Base-by-base conservation (phyloP, 1,284 basidiomycete genomes). In the Fomitopsis palustris region DNA sequence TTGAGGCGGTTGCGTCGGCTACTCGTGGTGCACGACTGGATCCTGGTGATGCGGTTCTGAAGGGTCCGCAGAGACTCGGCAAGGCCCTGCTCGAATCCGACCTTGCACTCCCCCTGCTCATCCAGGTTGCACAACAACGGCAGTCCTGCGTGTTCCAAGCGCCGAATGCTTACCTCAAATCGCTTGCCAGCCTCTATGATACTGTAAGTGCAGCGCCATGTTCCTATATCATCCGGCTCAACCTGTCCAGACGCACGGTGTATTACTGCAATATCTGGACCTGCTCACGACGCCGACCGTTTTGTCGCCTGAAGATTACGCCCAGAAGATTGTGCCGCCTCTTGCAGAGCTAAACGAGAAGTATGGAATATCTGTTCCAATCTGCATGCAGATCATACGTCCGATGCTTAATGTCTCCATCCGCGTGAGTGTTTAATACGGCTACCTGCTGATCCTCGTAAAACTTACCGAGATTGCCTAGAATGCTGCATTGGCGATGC, bases 331-430 rank as follows among this genome's bases (percentile, higher is more conserved):
- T 25, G 71, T 91, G 4, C 95, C 95, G 1, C 76, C 88, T 17
- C 77, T 97, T 7, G 77, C 77, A 1, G 87, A 91, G 45, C 80
- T 98, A 9, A 85, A 86, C 55, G 79, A 82, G 52, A 79, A 82
- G 45, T 96, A 90, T 72, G 90, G 87, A 2, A 84, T 98, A 53
- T 86, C 87, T 61, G 84, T 89, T 39, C 85, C 91, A 10, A 87
- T 95, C 60, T 93, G 93, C 57, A 96, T 97, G 90, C 92, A 95
- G 68, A 90, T 97, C 57, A 83, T 93, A 51, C 86, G 96, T 9
- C 93, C 95, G 4, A 87, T 91, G 59, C 78, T 96, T 29, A 85
- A 90, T 61, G 74, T 76, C 3, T 75, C 80, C 35, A 77, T 94
- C 55, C 74, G 87, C 67, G 89, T 88, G 70, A 65, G 82, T 75